Evolutionary conservation across 169 alveolate genomes (phyloP).

Genomic region (Cryptosporidium canis): DNA sequence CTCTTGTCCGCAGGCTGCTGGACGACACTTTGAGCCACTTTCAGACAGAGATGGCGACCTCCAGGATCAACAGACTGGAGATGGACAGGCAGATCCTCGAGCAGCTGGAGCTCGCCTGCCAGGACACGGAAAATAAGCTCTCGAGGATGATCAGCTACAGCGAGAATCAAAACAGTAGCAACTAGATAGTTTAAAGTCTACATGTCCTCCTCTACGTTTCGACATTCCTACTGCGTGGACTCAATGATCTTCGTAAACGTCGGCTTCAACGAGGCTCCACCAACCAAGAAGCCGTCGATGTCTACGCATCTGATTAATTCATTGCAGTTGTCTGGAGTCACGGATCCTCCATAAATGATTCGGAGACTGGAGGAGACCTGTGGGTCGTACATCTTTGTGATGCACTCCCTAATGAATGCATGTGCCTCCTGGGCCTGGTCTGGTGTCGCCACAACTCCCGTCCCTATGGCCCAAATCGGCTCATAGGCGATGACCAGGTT

Average conservation of each 20-base stretch:
- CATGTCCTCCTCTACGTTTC: background rate
- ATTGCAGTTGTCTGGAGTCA: conserved; percentile 92
- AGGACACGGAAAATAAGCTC: conserved; percentile 49
- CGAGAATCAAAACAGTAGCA: background rate
- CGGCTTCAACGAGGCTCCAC: conserved; percentile 98
- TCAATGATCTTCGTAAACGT: conserved; percentile 93
- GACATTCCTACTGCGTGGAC: conserved; percentile 72
- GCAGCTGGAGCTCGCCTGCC: conserved; percentile 58
- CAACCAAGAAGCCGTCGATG: conserved; percentile 99
- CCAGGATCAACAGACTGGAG: conserved; percentile 7
- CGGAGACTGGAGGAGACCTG: conserved; percentile 73
- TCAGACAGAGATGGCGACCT: background rate
- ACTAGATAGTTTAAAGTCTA: background rate
- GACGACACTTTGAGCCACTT: conserved; percentile 39
- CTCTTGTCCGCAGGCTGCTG: background rate
- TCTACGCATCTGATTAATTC: conserved; percentile 91
- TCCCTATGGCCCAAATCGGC: conserved; percentile 99
- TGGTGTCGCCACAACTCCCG: conserved; percentile 97
- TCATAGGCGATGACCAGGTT: conserved; percentile 97
- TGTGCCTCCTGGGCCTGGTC: conserved; percentile 97
- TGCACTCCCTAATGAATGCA: conserved; percentile 46
- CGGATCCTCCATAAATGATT: conserved; percentile 99
- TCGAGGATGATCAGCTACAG: conserved; percentile 2
- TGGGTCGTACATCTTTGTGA: background rate
- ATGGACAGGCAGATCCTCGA: conserved; percentile 38